Evolutionary conservation across 2,329 filamentous ascomycete species (phyloP).

Genomic region (Trichoderma endophyticum): DNA sequence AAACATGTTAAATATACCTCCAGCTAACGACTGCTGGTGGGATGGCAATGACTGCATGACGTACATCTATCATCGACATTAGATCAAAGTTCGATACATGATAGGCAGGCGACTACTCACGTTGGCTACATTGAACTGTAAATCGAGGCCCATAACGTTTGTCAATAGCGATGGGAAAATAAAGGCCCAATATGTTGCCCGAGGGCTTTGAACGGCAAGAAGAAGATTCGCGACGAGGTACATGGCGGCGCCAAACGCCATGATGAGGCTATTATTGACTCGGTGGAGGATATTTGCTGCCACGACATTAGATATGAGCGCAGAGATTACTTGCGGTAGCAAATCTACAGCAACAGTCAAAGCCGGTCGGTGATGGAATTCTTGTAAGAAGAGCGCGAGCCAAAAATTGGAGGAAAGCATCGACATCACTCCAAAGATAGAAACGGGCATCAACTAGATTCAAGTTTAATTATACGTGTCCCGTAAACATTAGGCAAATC

Average conservation of each 20-base stretch:
- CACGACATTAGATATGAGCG: neutral
- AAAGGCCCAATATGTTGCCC: neutral
- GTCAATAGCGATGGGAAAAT: neutral
- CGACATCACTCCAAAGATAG: neutral
- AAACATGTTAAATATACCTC: neutral
- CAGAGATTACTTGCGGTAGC: neutral
- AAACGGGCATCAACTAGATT: neutral
- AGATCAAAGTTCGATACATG: neutral
- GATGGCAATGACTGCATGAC: neutral
- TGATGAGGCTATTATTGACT: neutral
- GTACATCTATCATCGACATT: neutral
- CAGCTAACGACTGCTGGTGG: neutral
- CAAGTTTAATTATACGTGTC: neutral
- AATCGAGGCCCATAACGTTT: neutral
- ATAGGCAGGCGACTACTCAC: neutral
- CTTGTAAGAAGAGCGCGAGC: neutral
- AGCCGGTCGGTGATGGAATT: neutral
- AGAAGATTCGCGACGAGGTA: neutral
- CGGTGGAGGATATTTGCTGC: neutral
- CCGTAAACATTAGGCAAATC: neutral
- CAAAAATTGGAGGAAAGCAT: constrained; percentile 8
- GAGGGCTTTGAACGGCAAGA: neutral
- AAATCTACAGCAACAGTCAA: neutral
- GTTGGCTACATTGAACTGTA: constrained; percentile 2
- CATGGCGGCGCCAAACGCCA: neutral